Evolutionary conservation across 192 early-diverging fungal species (phyloP).

Genomic region (Powellomyces hirtus): DNA sequence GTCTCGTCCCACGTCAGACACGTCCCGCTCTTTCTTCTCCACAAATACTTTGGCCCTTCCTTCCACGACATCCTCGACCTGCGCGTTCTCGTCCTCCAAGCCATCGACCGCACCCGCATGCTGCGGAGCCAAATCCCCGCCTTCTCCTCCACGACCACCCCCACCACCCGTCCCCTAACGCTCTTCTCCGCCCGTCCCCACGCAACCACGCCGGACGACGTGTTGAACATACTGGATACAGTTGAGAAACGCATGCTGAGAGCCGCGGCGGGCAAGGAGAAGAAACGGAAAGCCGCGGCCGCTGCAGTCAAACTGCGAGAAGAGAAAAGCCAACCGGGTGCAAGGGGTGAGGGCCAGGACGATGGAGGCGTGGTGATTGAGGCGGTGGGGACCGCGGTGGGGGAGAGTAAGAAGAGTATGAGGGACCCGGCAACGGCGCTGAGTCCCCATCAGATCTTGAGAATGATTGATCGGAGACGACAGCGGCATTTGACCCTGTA

Average conservation of each 20-base stretch:
- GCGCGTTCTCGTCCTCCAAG: slow-evolving; percentile 43
- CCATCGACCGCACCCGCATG: slow-evolving; percentile 35
- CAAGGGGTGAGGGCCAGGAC: neutral
- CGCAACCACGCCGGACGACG: slow-evolving; percentile 28
- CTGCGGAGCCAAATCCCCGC: too few relatives aligned
- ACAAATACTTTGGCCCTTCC: slow-evolving; percentile 36
- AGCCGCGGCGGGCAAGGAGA: neutral
- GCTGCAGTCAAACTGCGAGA: neutral
- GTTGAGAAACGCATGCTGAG: slow-evolving; percentile 5
- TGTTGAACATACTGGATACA: slow-evolving; percentile 24
- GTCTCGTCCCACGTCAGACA: too few relatives aligned
- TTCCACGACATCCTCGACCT: slow-evolving; percentile 31
- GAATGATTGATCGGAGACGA: slow-evolving; percentile 23
- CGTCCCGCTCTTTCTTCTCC: slow-evolving; percentile 31
- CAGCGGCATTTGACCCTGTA: slow-evolving; percentile 36
- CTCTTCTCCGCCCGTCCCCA: neutral
- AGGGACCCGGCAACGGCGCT: neutral
- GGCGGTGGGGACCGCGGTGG: neutral
- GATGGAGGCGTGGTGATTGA: neutral
- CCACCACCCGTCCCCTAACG: neutral
- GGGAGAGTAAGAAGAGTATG: neutral
- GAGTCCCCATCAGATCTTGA: slow-evolving; percentile 16
- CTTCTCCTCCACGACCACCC: neutral
- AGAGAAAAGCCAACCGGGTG: neutral
- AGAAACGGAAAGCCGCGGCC: too few relatives aligned